A percentile compares a stretch with the other conserved stretches of the same genome.
Conservation (phyloP, 2,329 filamentous ascomycete species). For the Massarina eburnea region DNA sequence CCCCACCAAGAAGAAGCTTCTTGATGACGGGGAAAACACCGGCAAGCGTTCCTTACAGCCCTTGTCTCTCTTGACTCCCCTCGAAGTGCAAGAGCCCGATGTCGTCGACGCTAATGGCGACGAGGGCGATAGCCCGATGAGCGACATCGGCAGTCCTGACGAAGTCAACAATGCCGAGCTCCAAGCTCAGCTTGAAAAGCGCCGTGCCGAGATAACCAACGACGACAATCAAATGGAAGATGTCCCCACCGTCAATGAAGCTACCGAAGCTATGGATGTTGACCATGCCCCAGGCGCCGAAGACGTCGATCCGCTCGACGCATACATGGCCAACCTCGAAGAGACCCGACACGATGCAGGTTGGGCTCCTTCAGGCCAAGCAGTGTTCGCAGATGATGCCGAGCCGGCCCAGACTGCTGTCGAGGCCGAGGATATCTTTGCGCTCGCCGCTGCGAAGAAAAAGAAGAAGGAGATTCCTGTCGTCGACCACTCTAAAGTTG, state of each 20-base stretch:
- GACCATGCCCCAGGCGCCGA: constrained; percentile 55
- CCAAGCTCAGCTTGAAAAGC: constrained; percentile 76
- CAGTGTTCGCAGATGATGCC: constrained; percentile 84
- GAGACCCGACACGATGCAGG: constrained; percentile 10
- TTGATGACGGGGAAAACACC: constrained; percentile 85
- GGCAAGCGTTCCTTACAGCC: constrained; percentile 83
- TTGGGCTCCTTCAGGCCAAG: constrained; percentile 59
- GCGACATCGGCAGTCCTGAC: constrained; percentile 81
- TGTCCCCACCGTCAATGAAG: constrained; percentile 26
- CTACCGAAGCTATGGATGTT: constrained; percentile 57
- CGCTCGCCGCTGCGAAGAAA: constrained; percentile 64
- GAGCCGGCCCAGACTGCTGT: constrained; percentile 67
- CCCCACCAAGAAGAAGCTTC: constrained; percentile 74
- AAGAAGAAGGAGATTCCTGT: constrained; percentile 96
- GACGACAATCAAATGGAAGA: constrained; percentile 51
- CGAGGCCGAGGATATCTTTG: constrained; percentile 55
- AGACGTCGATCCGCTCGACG: constrained; percentile 86
- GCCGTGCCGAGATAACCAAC: constrained; percentile 59
- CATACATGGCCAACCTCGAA: constrained; percentile 81
- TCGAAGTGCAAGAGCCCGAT: constrained; percentile 42
- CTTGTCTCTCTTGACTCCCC: constrained; percentile 70
- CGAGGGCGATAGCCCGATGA: constrained; percentile 72
- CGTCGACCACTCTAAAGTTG: constrained; percentile 82
- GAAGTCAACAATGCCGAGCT: constrained; percentile 83
- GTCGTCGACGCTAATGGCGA: constrained; percentile 39